Conservation (phyloP, 2,329 filamentous ascomycete species). For the Colletotrichum filicis region DNA sequence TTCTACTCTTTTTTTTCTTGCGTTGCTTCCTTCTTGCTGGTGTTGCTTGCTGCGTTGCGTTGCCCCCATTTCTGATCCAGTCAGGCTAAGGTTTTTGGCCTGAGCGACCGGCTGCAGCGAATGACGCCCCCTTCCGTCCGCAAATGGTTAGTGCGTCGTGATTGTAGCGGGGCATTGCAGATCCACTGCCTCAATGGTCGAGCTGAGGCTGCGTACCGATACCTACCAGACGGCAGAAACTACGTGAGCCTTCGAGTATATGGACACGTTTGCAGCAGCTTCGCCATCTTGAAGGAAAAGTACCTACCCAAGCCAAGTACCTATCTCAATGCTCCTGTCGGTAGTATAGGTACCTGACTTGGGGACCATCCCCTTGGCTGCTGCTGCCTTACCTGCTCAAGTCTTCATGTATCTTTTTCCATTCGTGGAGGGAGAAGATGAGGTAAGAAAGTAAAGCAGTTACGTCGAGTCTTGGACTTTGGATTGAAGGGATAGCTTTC, state of each 20-base stretch:
- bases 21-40: neutral
- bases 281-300: neutral
- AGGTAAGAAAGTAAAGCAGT: slow-evolving; percentile 27
- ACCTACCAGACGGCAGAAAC: neutral
- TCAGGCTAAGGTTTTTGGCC: slow-evolving; percentile 26
- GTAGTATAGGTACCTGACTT: slow-evolving; percentile 11
- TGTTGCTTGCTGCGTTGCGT: neutral
- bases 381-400: neutral
- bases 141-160: slow-evolving; percentile 5
- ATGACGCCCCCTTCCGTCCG: slow-evolving; percentile 18
- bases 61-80: slow-evolving; percentile 3
- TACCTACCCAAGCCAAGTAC: too few relatives aligned
- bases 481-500: neutral
- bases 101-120: slow-evolving; percentile 34
- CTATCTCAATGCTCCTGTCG: neutral
- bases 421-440: slow-evolving; percentile 4
- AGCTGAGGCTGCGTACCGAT: slow-evolving; percentile 13
- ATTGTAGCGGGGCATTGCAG: slow-evolving; percentile 20
- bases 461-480: neutral
- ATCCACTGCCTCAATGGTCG: slow-evolving; percentile 29
- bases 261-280: neutral
- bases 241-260: slow-evolving; percentile 1
- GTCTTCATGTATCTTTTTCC: neutral
- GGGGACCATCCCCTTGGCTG: neutral
- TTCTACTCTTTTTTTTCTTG: neutral